These are phyloP conservation scores for Flaveria ramosissima DNA, from an alignment of 129 eudicot genomes.

Conservation along the genomic window DNA sequence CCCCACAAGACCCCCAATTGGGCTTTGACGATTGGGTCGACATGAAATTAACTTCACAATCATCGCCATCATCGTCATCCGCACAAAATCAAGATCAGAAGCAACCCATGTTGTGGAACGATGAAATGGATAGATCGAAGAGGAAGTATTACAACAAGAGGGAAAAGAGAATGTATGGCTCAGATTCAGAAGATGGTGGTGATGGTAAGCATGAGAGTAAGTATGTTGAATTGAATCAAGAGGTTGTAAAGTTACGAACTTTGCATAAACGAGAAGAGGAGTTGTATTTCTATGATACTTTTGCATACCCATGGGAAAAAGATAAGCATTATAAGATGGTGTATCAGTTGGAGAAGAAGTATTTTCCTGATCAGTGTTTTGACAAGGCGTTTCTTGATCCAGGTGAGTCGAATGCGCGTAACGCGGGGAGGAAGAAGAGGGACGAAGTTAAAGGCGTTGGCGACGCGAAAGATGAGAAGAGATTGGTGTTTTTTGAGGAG, in stretches of 20 bases:
- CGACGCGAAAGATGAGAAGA: neutral
- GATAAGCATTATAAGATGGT: constrained; percentile 99
- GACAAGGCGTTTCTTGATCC: constrained; percentile 96
- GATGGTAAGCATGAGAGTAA: constrained; percentile 32
- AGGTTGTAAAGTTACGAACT: constrained; percentile 77
- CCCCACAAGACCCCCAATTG: constrained; percentile 39
- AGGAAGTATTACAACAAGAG: constrained; percentile 82
- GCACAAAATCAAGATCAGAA: neutral
- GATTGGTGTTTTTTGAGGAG: constrained; percentile 1
- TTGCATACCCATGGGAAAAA: constrained; percentile 97
- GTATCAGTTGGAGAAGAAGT: constrained; percentile 99
- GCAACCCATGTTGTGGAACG: neutral
- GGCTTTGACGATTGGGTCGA: constrained; percentile 89
- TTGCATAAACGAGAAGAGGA: constrained; percentile 90
- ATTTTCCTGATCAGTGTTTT: constrained; percentile 86
- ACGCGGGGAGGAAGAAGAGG: constrained; percentile 6
- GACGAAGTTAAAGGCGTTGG: neutral
- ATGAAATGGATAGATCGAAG: constrained; percentile 62
- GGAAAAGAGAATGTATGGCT: constrained; percentile 81
- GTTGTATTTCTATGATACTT: constrained; percentile 77
- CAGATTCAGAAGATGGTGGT: constrained; percentile 72
- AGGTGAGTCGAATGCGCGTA: constrained; percentile 47
- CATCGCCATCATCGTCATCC: neutral
- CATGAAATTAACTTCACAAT: constrained; percentile 43
- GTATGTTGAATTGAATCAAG: constrained; percentile 73